phyloP scores from a whole-genome alignment of 768 basidiomycete species.

The Tremella yokohamensis region DNA sequence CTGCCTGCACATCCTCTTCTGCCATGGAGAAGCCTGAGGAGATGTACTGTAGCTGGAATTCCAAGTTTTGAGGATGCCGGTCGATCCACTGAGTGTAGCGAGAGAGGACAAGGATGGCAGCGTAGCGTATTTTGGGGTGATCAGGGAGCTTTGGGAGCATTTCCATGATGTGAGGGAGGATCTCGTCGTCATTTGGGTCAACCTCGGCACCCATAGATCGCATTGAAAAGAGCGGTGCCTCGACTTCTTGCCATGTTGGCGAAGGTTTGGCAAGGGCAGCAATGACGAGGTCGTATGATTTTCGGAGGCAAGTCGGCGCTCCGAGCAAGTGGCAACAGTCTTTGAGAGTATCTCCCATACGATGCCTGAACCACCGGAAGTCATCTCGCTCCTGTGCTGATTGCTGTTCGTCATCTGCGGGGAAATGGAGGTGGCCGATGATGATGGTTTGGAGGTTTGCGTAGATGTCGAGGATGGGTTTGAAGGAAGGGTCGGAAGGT shows the following conservation, averaged over 20 bases:
- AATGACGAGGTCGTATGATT: slow-evolving; percentile 76
- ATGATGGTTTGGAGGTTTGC: slow-evolving; percentile 76
- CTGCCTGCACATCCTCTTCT: slow-evolving; percentile 73
- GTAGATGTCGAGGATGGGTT: slow-evolving; percentile 76
- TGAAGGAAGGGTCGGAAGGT: slow-evolving; percentile 49
- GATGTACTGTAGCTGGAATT: slow-evolving; percentile 81
- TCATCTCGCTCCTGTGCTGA: slow-evolving; percentile 83
- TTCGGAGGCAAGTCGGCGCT: slow-evolving; percentile 73
- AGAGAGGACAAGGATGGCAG: slow-evolving; percentile 87
- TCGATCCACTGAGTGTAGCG: slow-evolving; percentile 97
- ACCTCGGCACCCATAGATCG: slow-evolving; percentile 96
- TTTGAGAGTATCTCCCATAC: slow-evolving; percentile 98
- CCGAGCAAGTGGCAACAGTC: slow-evolving; percentile 95
- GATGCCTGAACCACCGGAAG: slow-evolving; percentile 91
- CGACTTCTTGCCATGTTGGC: slow-evolving; percentile 90
- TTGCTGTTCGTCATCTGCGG: slow-evolving; percentile 61
- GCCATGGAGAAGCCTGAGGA: slow-evolving; percentile 82
- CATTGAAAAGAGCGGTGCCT: slow-evolving; percentile 96
- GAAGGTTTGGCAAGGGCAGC: slow-evolving; percentile 62
- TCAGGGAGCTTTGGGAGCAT: slow-evolving; percentile 81
- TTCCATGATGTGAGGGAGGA: slow-evolving; percentile 95
- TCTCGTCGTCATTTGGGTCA: slow-evolving; percentile 71
- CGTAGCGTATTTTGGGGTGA: slow-evolving; percentile 90
- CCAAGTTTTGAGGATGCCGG: slow-evolving; percentile 79
- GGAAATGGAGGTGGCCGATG: slow-evolving; percentile 87